Conservation (phyloP, 2,329 filamentous ascomycete species). For the Plenodomus lindquistii region DNA sequence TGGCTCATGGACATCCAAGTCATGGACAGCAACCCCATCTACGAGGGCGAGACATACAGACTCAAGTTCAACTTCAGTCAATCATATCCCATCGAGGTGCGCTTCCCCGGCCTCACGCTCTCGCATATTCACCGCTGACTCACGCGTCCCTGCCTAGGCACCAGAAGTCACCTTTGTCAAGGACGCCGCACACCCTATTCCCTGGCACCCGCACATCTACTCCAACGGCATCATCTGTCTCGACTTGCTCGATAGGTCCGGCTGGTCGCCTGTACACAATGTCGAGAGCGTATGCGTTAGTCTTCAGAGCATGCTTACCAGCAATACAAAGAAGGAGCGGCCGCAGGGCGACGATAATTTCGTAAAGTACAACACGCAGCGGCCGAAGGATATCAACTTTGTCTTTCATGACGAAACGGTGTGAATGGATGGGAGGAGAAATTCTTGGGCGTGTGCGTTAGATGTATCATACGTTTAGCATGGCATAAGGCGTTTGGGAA, state of each 20-base stretch:
- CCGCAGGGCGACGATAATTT: conserved; percentile 91
- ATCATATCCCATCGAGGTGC: conserved; percentile 80
- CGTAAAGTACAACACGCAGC: conserved; percentile 74
- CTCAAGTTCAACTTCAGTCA: conserved; percentile 84
- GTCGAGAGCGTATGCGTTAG: conserved; percentile 97
- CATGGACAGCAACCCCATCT: conserved; percentile 87
- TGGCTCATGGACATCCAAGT: conserved; percentile 94
- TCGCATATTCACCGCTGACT: conserved; percentile 1
- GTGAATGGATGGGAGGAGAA: conserved; percentile 21
- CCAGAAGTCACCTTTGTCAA: conserved; percentile 90
- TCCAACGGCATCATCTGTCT: conserved; percentile 98
- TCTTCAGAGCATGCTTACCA: conserved; percentile 96
- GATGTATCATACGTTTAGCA: neutral
- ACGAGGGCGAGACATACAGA: conserved; percentile 76
- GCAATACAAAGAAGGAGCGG: conserved; percentile 88
- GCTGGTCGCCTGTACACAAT: conserved; percentile 96
- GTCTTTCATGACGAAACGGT: conserved; percentile 84
- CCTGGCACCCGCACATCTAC: conserved; percentile 97
- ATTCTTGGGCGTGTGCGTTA: neutral
- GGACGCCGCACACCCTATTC: conserved; percentile 66
- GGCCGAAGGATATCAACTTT: conserved; percentile 89
- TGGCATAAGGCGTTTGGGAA: neutral
- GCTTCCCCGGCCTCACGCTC: neutral
- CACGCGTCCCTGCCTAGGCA: conserved; percentile 59
- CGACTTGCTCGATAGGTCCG: conserved; percentile 82